phyloP scores from a whole-genome alignment of 371 early-diverging fungal genomes.

The Mucor mucedo region DNA sequence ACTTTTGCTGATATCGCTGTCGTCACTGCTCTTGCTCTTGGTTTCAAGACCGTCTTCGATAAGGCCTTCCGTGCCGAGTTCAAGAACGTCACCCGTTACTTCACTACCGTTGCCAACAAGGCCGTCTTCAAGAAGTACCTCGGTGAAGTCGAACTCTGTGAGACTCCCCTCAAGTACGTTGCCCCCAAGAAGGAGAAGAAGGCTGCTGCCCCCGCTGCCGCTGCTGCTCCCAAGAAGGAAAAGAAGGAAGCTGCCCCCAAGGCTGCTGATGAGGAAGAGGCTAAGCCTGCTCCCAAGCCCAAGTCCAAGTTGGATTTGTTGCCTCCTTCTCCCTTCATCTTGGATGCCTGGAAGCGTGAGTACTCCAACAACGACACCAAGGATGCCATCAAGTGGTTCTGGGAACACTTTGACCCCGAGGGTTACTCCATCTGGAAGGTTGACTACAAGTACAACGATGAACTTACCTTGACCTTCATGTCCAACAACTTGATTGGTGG shows the following conservation, averaged over 20 bases:
- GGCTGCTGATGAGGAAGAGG: constrained; percentile 59
- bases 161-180: constrained; percentile 43
- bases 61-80: constrained; percentile 74
- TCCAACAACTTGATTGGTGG: constrained; percentile 92
- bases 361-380: constrained; percentile 96
- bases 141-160: constrained; percentile 61
- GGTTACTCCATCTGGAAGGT: constrained; percentile 92
- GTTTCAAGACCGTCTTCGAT: constrained; percentile 54
- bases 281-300: constrained; percentile 82
- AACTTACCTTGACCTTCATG: constrained; percentile 88
- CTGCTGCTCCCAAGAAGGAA: constrained; percentile 58
- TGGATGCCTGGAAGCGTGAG: constrained; percentile 95
- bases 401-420: constrained; percentile 85
- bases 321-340: constrained; percentile 80
- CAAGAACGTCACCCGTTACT: constrained; percentile 89
- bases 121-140: constrained; percentile 77
- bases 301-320: constrained; percentile 92
- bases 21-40: constrained; percentile 52
- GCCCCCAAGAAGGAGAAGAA: constrained; percentile 60
- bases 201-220: constrained; percentile 62
- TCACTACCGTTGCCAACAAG: constrained; percentile 80
- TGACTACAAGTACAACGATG: constrained; percentile 93
- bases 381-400: constrained; percentile 91
- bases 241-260: constrained; percentile 64
- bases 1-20: constrained; percentile 79